Conservation (phyloP, 2,329 filamentous ascomycete species). For the Raffaelea ambrosiae region DNA sequence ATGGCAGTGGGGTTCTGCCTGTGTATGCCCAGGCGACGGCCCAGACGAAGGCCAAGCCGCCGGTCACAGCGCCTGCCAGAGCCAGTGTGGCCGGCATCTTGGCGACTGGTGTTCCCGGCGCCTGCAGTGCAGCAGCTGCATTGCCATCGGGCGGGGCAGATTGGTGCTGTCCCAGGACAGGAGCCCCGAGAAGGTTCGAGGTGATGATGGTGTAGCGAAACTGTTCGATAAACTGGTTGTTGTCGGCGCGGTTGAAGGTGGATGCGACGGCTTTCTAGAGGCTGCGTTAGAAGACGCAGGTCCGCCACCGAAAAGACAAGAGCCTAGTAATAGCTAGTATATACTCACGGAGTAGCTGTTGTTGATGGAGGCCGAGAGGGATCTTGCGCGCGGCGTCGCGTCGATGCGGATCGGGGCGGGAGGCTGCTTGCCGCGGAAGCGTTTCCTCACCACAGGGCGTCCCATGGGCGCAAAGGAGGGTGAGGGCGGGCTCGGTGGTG, state of each 20-base stretch:
- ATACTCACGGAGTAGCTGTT: conserved; percentile 45
- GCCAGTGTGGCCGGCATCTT: conserved; percentile 27
- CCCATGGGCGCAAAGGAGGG: conserved; percentile 50
- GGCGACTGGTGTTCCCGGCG: conserved; percentile 14
- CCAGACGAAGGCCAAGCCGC: conserved; percentile 61
- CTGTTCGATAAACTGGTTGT: conserved; percentile 78
- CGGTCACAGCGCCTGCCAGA: conserved; percentile 47
- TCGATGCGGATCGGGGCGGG: conserved; percentile 35
- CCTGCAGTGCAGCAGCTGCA: not conserved
- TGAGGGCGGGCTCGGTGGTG: conserved; percentile 33
- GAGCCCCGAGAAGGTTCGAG: conserved; percentile 73
- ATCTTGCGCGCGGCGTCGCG: conserved; percentile 25
- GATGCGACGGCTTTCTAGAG: conserved; percentile 60
- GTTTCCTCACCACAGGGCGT: conserved; percentile 42
- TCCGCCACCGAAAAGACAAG: too few species aligned
- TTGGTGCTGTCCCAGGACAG: conserved; percentile 36
- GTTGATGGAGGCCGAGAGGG: conserved; percentile 36
- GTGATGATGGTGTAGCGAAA: conserved; percentile 91
- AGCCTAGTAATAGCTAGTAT: not conserved
- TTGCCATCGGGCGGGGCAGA: not conserved
- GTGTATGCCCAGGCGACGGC: conserved; percentile 62
- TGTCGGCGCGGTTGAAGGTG: conserved; percentile 67
- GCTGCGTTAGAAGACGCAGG: not conserved
- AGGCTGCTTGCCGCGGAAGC: conserved; percentile 42
- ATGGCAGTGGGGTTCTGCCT: conserved; percentile 33